These are phyloP conservation scores for Podospora conica DNA, from an alignment of 495 filamentous ascomycete genomes.

Conservation along the genomic window DNA sequence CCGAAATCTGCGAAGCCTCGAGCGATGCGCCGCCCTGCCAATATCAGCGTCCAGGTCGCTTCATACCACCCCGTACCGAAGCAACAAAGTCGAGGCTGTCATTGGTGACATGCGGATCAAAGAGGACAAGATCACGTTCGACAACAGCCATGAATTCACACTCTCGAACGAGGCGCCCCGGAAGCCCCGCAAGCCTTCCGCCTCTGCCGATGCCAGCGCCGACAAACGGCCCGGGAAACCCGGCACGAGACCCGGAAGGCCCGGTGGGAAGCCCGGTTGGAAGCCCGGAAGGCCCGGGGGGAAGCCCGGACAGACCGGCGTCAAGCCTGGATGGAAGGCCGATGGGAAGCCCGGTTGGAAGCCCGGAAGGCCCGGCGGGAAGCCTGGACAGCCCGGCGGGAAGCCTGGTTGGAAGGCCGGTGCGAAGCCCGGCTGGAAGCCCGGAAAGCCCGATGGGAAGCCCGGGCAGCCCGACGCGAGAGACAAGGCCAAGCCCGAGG, in stretches of 20 bases:
- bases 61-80: conserved; percentile 15
- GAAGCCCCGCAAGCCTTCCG: neutral
- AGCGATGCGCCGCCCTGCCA: neutral
- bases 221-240: neutral
- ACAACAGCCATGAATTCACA: neutral
- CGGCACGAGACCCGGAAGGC: neutral
- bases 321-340: no score
- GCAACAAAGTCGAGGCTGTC: neutral
- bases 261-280: no score
- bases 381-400: no score
- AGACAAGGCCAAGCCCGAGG: neutral
- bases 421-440: neutral
- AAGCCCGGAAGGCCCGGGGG: no score
- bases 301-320: no score
- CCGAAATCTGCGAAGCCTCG: neutral
- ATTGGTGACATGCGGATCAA: neutral
- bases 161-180: neutral
- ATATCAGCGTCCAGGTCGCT: conserved; percentile 6
- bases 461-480: neutral
- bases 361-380: no score
- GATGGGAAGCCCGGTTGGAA: no score
- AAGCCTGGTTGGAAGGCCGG: neutral
- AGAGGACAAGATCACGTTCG: neutral
- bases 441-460: neutral
- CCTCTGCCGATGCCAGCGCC: neutral